Evolutionary conservation across 2,329 filamentous ascomycete species (phyloP), one percentile per base, ranked within the genome.

Genomic region (Aquanectria penicillioides): DNA sequence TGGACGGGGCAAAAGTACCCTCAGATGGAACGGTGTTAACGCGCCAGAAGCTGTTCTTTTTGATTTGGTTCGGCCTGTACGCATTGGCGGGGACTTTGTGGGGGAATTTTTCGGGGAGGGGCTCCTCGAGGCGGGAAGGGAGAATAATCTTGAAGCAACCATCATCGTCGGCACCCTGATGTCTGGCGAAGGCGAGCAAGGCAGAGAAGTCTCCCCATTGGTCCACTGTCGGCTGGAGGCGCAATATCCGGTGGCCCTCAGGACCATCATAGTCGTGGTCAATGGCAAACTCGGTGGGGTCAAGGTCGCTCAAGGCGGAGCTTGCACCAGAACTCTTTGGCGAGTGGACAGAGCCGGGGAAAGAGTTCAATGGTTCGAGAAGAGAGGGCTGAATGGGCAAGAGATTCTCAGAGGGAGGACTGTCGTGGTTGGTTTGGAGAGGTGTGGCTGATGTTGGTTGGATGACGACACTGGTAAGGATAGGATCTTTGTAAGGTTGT

Each of bases 111-210:
- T 71, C 66, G 6, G 75, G 75, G 1, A 77, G 65, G 0, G 71
- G 62, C 4, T 71, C 74, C 20, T 69, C 61, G 17, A 77, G 61
- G 36, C 69, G 67, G 7, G 65, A 49, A 2, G 75, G 75, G 12
- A 78, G 68, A 20, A 74, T 55, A 6, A 77, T 71, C 61, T 78
- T 78, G 65, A 78, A 78, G 68, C 75, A 78, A 23, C 75, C 75
- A 31, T 78, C 73, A 3, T 63, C 59, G 11, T 70, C 65, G 18
- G 73, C 75, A 15, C 73, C 69, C 2, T 71, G 71, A 8, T 57
- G 62, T 31, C 65, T 66, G 5, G 75, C 75, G 54, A 72, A 72
- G 15, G 70, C 62, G n/a, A 78, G 68, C 29, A 77, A 66, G 15
- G 72, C 61, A 3, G 75, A 70, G 28, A 78, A 78, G 48, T 78